Evolutionary conservation across 257 asterid genomes (phyloP).

Genomic region (Forsythia suspensa): DNA sequence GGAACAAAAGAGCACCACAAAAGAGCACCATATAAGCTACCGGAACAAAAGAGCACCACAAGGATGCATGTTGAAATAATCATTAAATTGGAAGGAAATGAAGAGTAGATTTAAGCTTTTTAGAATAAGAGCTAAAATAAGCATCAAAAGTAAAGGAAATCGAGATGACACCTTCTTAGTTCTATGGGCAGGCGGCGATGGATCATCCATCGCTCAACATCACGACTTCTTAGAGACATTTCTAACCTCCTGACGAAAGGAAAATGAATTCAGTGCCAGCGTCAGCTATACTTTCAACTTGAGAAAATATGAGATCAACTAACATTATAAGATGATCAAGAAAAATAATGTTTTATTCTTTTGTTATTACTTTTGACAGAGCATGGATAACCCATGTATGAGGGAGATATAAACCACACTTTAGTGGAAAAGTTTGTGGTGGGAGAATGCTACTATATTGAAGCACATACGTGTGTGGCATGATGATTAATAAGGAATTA

Average conservation of each 20-base stretch:
- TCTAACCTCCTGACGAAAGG: conserved; percentile 66
- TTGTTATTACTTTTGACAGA: neutral
- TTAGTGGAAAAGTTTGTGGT: neutral
- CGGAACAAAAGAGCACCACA: neutral
- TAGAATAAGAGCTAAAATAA: neutral
- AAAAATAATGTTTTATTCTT: neutral
- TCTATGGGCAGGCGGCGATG: conserved; percentile 82
- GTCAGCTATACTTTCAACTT: neutral
- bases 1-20: neutral
- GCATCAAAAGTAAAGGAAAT: conserved; percentile 1
- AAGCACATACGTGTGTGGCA: neutral
- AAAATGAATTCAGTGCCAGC: neutral
- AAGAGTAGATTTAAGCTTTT: neutral
- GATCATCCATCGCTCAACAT: conserved; percentile 95
- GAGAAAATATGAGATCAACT: neutral
- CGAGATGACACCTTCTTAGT: conserved; percentile 56
- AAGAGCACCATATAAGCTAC: no score
- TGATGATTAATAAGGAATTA: neutral
- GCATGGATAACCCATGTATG: neutral
- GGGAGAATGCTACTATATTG: neutral
- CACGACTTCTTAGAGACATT: conserved; percentile 79
- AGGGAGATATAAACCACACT: neutral
- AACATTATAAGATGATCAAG: neutral
- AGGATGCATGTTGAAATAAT: no score
- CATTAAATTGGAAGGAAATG: neutral